These are phyloP conservation scores for Coprinellus micaceus DNA, from an alignment of 768 basidiomycete genomes.

Conservation along the genomic window DNA sequence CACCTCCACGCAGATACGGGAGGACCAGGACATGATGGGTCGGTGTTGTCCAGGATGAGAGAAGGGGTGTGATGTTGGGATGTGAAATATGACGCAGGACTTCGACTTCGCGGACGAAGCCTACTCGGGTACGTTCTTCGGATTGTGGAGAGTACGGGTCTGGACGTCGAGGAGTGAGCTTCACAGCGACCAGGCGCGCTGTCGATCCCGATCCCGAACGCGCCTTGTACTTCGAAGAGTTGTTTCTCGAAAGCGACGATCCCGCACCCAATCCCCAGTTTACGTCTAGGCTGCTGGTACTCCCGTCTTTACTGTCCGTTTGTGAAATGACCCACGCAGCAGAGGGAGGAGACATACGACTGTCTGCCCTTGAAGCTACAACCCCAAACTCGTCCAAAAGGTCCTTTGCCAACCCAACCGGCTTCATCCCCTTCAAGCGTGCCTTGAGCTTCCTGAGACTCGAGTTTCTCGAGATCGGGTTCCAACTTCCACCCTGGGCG, in stretches of 20 bases:
- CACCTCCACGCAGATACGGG: conserved; percentile 73
- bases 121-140: conserved; percentile 71
- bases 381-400: neutral
- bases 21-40: conserved; percentile 77
- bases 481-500: neutral
- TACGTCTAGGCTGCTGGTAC: neutral
- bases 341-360: neutral
- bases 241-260: conserved; percentile 15
- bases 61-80: conserved; percentile 71
- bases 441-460: conserved; percentile 24
- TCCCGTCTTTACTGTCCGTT: neutral
- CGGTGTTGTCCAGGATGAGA: conserved; percentile 66
- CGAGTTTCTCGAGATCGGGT: conserved; percentile 7
- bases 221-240: conserved; percentile 2
- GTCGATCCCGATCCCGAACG: conserved; percentile 10
- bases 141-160: conserved; percentile 19
- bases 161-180: conserved; percentile 39
- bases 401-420: conserved; percentile 9
- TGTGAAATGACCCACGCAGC: neutral
- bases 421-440: conserved; percentile 24
- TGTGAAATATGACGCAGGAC: conserved; percentile 76
- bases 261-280: conserved; percentile 10
- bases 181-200: conserved; percentile 39
- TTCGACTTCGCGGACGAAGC: conserved; percentile 80
- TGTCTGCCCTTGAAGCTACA: neutral